Evolutionary conservation across 805 yeast genomes (phyloP).

Genomic region (Yarrowia sp.): DNA sequence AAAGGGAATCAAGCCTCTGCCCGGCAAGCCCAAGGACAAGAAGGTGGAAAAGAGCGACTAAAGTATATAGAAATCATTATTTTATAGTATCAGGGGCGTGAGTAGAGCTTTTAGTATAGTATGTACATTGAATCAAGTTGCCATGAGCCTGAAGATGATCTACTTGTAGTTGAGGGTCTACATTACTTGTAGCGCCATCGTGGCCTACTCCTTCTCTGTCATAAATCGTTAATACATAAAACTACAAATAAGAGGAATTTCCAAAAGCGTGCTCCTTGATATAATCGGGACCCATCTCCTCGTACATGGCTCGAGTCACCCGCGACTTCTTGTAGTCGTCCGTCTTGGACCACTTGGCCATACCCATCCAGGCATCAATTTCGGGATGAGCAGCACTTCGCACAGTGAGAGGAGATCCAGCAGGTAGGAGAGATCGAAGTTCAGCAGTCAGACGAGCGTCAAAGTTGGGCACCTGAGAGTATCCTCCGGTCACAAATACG

Average conservation of each 20-base stretch:
- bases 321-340: conserved; percentile 57
- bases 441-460: conserved; percentile 73
- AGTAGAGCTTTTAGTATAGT: too few species aligned
- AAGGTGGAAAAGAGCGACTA: neutral
- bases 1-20: conserved; percentile 48
- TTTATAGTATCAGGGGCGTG: neutral
- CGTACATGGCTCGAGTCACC: conserved; percentile 75
- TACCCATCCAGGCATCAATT: conserved; percentile 92
- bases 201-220: neutral
- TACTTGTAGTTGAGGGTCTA: too few species aligned
- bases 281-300: conserved; percentile 88
- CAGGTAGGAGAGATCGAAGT: conserved; percentile 73
- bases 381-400: conserved; percentile 70
- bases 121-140: too few species aligned
- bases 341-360: conserved; percentile 76
- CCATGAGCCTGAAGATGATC: too few species aligned
- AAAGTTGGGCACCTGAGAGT: conserved; percentile 68
- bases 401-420: conserved; percentile 65
- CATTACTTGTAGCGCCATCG: too few species aligned
- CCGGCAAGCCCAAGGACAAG: conserved; percentile 16
- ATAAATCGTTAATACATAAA: neutral
- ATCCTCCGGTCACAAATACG: conserved; percentile 88
- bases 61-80: conserved; percentile 23
- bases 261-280: conserved; percentile 86
- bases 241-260: conserved; percentile 50